Evolutionary conservation across 495 filamentous ascomycete species (phyloP).

Genomic region (Neurospora africana): DNA sequence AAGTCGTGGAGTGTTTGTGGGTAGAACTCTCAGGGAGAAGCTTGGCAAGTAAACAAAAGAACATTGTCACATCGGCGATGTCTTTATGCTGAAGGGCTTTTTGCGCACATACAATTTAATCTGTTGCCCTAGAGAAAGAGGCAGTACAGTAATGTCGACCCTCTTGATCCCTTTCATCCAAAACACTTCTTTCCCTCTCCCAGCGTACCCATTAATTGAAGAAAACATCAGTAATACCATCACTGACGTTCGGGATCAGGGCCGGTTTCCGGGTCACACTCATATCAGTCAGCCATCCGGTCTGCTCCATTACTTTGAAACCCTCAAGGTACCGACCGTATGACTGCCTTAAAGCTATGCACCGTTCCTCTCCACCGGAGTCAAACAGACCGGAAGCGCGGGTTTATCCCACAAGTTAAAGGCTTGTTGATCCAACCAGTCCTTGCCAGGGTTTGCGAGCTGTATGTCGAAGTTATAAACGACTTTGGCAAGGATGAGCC

Average conservation of each 20-base stretch:
- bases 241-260: neutral
- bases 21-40: neutral
- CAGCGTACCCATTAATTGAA: neutral
- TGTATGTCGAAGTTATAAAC: constrained; percentile 39
- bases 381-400: neutral
- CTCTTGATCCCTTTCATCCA: neutral
- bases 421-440: constrained; percentile 13
- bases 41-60: neutral
- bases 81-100: too few relatives aligned
- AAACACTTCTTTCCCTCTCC: neutral
- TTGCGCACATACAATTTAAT: too few relatives aligned
- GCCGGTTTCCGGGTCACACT: neutral
- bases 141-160: neutral
- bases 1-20: neutral
- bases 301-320: neutral
- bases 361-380: neutral
- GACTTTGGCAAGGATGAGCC: constrained; percentile 36
- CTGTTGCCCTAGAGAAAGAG: too few relatives aligned
- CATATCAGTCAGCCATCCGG: neutral
- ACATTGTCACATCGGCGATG: too few relatives aligned
- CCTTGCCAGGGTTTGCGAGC: constrained; percentile 22
- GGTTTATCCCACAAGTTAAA: neutral
- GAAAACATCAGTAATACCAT: neutral
- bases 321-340: too few relatives aligned
- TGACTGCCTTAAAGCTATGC: neutral